Evolutionary conservation across 2,329 filamentous ascomycete genomes (phyloP), one percentile per base, ranked within the genome.

Genomic region (Aspergillus tubingensis): DNA sequence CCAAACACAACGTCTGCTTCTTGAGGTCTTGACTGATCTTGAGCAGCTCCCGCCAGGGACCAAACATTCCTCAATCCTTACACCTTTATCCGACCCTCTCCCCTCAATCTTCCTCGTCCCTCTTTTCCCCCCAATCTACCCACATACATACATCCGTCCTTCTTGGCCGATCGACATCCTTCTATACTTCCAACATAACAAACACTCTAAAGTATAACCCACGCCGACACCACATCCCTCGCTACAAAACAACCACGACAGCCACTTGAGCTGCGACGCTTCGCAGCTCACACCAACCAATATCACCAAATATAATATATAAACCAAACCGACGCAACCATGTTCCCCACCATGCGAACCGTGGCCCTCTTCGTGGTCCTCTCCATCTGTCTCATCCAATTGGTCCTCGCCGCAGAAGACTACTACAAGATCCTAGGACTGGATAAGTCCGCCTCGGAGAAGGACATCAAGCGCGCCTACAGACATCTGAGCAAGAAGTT

Each of bases 381-480:
- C 50, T 72, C 71, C 11, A 62, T 79, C 11, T 68, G 78, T 36
- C 62, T 79, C 51, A 67, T 79, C 23, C 73, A 76, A n/a, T 65
- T 77, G 17, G 68, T 72, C 51, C 59, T 80, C 47, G 78, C 77
- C 52, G 74, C 74, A 6, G 79, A 81, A 63, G 80, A 82, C 62
- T 80, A 79, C 64, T 81, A 81, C 64, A 80, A 96, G 87, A 80
- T 96, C 60, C 86, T 99, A 25, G 92, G 90, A 57, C 80, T 99
- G 65, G 85, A 89, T 71, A 92, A 87, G 71, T 83, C 88, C 62
- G 94, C 94, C 15, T 88, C 86, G 50, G 92, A 96, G 57, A 88
- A 88, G 71, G 90, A 98, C 70, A 89, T 99, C 74, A 99, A 99
- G 79, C 90, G 91, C 49, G 93, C 95, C 21, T 99, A 99, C 78